phyloP scores from a whole-genome alignment of 2,329 filamentous ascomycete genomes.

The Colletotrichum caudatum region DNA sequence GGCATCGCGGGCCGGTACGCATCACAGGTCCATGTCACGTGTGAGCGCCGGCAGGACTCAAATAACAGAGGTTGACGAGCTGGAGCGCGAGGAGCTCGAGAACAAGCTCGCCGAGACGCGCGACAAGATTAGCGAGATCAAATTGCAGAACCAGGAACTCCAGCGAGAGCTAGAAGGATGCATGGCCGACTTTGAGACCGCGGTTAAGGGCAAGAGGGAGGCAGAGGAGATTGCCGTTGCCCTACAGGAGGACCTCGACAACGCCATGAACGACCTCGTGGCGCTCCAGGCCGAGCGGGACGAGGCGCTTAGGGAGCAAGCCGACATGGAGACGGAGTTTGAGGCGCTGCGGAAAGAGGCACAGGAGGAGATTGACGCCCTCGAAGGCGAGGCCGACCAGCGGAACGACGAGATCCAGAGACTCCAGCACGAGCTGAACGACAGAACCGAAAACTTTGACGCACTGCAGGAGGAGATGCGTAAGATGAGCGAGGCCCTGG shows the following conservation, averaged over 20 bases:
- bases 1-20: conserved; percentile 80
- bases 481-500: conserved; percentile 85
- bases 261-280: conserved; percentile 82
- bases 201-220: conserved; percentile 72
- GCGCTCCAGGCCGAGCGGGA: conserved; percentile 86
- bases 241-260: conserved; percentile 85
- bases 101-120: conserved; percentile 84
- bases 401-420: conserved; percentile 78
- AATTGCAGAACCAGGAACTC: conserved; percentile 90
- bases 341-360: conserved; percentile 72
- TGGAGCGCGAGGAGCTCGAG: conserved; percentile 88
- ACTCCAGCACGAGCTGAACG: conserved; percentile 77
- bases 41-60: conserved; percentile 78
- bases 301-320: conserved; percentile 78
- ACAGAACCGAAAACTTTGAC: conserved; percentile 86
- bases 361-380: conserved; percentile 73
- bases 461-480: conserved; percentile 96
- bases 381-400: conserved; percentile 79
- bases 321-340: conserved; percentile 70
- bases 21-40: conserved; percentile 79
- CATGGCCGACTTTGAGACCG: conserved; percentile 81
- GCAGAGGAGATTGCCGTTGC: conserved; percentile 69
- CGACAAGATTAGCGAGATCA: conserved; percentile 87
- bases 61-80: conserved; percentile 70
- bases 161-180: conserved; percentile 85